These are phyloP conservation scores for Cinchona pubescens DNA, from an alignment of 257 asterid genomes.

Conservation along the genomic window DNA sequence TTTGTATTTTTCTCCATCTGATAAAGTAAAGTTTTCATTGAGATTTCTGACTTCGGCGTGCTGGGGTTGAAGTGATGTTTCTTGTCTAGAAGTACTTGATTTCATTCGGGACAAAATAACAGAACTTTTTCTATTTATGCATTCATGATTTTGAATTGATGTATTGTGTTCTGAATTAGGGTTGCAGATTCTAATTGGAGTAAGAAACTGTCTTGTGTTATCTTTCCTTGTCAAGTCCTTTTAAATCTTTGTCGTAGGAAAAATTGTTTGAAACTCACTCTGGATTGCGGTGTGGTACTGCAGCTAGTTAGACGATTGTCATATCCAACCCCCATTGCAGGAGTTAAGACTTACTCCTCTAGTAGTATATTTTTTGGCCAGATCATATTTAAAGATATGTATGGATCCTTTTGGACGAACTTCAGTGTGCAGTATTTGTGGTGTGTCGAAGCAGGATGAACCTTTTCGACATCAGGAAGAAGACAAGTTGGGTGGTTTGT, in stretches of 20 bases:
- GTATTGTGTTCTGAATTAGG: not conserved
- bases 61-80: not conserved
- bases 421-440: not conserved
- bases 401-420: not conserved
- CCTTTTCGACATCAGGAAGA: not conserved
- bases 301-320: too few relatives aligned
- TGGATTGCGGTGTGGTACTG: too few relatives aligned
- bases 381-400: not conserved
- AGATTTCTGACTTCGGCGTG: not conserved
- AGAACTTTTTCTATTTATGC: not conserved
- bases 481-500: not conserved
- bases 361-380: not conserved
- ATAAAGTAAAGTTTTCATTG: not conserved
- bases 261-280: too few relatives aligned
- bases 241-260: too few relatives aligned
- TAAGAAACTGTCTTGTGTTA: not conserved
- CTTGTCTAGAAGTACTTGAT: not conserved
- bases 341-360: too few relatives aligned
- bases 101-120: not conserved
- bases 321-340: too few relatives aligned
- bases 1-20: not conserved
- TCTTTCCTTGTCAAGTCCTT: not conserved
- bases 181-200: not conserved
- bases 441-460: not conserved
- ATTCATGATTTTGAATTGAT: not conserved